Base-by-base conservation (phyloP, 495 filamentous ascomycete genomes). In the Penicillium verhagenii region DNA sequence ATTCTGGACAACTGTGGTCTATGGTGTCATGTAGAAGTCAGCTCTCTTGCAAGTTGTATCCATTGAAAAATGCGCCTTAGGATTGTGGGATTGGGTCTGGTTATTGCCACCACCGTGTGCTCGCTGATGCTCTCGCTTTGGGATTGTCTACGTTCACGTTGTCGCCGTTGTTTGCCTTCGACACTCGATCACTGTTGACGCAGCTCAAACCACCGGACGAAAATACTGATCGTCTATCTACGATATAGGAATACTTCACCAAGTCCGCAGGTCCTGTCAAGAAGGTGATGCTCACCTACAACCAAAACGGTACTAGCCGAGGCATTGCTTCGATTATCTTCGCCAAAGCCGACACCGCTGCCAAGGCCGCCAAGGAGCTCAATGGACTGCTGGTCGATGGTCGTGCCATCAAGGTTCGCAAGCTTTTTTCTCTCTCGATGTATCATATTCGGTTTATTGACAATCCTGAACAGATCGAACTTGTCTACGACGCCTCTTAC, bases 221-320 rank as follows among this genome's bases (percentile, higher is more conserved):
- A 68, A 61, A 57, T 77, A 75, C 76, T 79, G 56, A 79, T 79
- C 60, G 40, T 63, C 54, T 59, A 26, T 62, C 60, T 59, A 56
- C 63, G 66, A 61, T 76, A 76, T 93, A 98, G 94, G 94, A 97
- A 77, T 98, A 96, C 73, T 96, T 98, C 75, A 70, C 77, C 65
- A 88, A 90, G 69, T 86, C 89, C 64, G 82, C 95, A 75, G 95
- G 93, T 40, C 86, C 89, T 47, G 87, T 97, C 72, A 96, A 91
- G 81, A 84, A 81, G 72, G 89, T 89, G 45, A 83, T 89, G 66
- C 80, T 98, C 63, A 91, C 89, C 28, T 97, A 97, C 72, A 93
- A 92, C 64, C 89, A 92, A 39, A 91, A 90, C 65, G 92, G 94
- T 46, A 81, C 80, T 26, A 97, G 92, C 81, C 90, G 91, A 70